phyloP scores from a whole-genome alignment of 768 basidiomycete species.

The Filobasidium floriforme region DNA sequence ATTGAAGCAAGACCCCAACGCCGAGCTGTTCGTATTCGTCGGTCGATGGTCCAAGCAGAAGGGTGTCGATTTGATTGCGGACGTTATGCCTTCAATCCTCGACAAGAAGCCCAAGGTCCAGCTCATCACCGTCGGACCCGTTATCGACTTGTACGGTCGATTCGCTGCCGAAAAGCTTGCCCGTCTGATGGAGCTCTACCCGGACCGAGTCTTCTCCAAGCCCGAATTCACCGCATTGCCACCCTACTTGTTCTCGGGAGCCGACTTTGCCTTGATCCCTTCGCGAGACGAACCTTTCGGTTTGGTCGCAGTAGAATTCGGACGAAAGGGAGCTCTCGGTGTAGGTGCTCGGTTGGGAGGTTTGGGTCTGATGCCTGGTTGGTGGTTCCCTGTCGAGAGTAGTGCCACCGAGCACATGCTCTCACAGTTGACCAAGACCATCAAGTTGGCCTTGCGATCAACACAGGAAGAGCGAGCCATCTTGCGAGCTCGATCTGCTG shows the following conservation, averaged over 20 bases:
- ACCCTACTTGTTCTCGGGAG: slow-evolving; percentile 86
- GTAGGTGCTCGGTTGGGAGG: slow-evolving; percentile 90
- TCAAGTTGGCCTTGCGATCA: slow-evolving; percentile 88
- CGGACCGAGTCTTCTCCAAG: slow-evolving; percentile 88
- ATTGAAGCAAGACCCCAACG: slow-evolving; percentile 79
- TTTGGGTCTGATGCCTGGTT: slow-evolving; percentile 93
- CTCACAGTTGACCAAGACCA: slow-evolving; percentile 86
- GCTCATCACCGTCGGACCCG: slow-evolving; percentile 80
- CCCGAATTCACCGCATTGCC: slow-evolving; percentile 92
- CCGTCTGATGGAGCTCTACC: slow-evolving; percentile 88
- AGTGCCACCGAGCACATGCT: slow-evolving; percentile 87
- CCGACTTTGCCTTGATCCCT: slow-evolving; percentile 90
- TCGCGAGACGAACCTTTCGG: slow-evolving; percentile 96
- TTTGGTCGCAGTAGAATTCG: slow-evolving; percentile 91
- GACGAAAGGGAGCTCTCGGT: slow-evolving; percentile 90
- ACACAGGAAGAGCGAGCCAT: slow-evolving; percentile 84
- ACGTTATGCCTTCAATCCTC: slow-evolving; percentile 80
- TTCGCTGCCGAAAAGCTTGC: slow-evolving; percentile 91
- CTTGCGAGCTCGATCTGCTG: slow-evolving; percentile 82
- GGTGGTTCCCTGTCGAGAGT: slow-evolving; percentile 98
- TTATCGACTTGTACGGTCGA: slow-evolving; percentile 89
- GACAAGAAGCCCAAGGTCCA: slow-evolving; percentile 81
- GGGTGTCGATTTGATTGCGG: slow-evolving; percentile 90
- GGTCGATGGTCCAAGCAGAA: slow-evolving; percentile 98
- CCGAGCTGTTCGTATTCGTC: slow-evolving; percentile 90